A percentile compares a stretch with the other conserved stretches of the same genome.
Evolutionary conservation across 106 monocot genomes (phyloP).

Genomic region (Allium cepa): DNA sequence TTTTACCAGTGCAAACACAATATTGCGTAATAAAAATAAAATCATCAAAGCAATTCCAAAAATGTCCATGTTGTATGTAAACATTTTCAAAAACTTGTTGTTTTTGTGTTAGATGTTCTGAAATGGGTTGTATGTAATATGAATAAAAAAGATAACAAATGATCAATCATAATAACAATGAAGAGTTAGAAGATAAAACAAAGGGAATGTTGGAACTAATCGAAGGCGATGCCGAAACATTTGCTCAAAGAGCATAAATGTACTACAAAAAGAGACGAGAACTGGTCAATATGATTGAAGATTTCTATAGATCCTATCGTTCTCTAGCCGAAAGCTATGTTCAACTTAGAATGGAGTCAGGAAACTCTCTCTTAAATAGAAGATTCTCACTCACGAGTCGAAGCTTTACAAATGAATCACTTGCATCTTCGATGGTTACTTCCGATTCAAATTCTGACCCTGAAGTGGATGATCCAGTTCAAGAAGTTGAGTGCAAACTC

Average conservation of each 20-base stretch:
- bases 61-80: too few species aligned
- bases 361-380: too few species aligned
- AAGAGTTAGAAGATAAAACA: conserved; percentile 83
- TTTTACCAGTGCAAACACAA: too few species aligned
- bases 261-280: conserved; percentile 89
- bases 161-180: too few species aligned
- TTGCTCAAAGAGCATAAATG: conserved; percentile 86
- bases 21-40: too few species aligned
- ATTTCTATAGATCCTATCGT: conserved; percentile 79
- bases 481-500: not conserved
- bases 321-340: conserved; percentile 41
- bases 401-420: conserved; percentile 15
- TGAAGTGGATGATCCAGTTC: conserved; percentile 32
- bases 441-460: conserved; percentile 10
- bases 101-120: too few species aligned
- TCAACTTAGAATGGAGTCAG: conserved; percentile 26
- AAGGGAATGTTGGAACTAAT: conserved; percentile 75
- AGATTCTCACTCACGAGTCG: conserved; percentile 3
- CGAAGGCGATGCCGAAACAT: conserved; percentile 84
- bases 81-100: too few species aligned
- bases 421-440: conserved; percentile 9
- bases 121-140: too few species aligned
- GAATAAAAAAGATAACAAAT: too few species aligned
- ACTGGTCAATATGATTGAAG: conserved; percentile 68
- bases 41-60: too few species aligned